Conservation (phyloP, 257 asterid genomes). For the Gentiana dahurica region DNA sequence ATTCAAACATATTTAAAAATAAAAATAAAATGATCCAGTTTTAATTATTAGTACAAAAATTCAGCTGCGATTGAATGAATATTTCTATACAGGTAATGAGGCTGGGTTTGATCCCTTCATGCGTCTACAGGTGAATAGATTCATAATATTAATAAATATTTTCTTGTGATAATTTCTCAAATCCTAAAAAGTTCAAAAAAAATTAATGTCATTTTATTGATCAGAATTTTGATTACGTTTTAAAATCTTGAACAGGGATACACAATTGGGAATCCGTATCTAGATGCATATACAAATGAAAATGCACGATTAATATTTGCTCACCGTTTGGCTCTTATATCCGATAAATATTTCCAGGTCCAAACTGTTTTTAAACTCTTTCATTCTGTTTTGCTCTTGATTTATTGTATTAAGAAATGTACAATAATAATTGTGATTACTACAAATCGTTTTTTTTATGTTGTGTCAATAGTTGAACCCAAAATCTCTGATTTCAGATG, state of each 20-base stretch:
- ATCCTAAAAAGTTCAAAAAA: neutral
- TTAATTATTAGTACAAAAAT: neutral
- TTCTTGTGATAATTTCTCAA: neutral
- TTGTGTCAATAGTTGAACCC: no score
- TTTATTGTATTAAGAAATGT: no score
- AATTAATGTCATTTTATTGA: no score
- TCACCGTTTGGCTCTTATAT: conserved; percentile 8
- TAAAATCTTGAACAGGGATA: conserved; percentile 23
- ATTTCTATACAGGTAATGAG: conserved; percentile 22
- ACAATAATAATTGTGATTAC: no score
- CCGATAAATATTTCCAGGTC: no score
- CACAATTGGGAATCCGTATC: conserved; percentile 23
- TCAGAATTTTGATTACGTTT: neutral
- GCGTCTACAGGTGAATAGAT: conserved; percentile 22
- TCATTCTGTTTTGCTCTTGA: no score
- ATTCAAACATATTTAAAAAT: neutral
- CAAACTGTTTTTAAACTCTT: no score
- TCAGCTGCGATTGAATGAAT: neutral
- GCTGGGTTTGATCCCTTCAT: conserved; percentile 21
- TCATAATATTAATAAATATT: neutral
- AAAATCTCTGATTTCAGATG: no score
- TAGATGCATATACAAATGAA: neutral
- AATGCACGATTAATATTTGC: conserved; percentile 18
- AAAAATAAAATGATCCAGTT: neutral
- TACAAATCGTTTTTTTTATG: neutral